These are phyloP conservation scores for Microthlaspi erraticum DNA, from an alignment of 345 rosid species.

Conservation along the genomic window DNA sequence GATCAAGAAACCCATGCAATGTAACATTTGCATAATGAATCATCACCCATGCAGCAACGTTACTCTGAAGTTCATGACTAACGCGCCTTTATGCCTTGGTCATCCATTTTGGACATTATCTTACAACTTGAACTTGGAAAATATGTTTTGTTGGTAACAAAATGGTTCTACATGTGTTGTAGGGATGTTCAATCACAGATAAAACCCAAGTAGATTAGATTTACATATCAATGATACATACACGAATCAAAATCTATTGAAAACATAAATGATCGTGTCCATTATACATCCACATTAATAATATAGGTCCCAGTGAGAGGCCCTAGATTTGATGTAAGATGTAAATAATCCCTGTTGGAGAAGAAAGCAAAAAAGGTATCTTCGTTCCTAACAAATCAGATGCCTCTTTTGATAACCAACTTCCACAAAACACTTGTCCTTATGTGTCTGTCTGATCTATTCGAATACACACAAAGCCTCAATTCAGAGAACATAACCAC, in stretches of 20 bases:
- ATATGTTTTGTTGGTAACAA: too few relatives aligned
- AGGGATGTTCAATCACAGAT: too few relatives aligned
- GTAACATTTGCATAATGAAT: background rate
- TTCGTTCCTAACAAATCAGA: slow-evolving; percentile 11
- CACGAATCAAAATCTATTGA: background rate
- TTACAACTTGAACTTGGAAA: too few relatives aligned
- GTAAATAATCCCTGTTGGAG: background rate
- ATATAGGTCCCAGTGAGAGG: background rate
- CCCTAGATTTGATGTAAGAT: slow-evolving; percentile 10
- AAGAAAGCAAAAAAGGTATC: background rate
- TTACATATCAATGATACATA: background rate
- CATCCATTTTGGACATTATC: too few relatives aligned
- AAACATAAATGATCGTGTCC: background rate
- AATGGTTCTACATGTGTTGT: too few relatives aligned
- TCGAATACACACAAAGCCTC: background rate
- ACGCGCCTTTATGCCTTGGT: too few relatives aligned
- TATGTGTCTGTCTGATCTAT: background rate
- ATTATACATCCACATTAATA: slow-evolving; percentile 4
- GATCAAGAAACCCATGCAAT: background rate
- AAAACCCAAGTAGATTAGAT: too few relatives aligned
- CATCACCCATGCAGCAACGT: background rate
- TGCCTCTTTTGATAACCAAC: slow-evolving; percentile 27
- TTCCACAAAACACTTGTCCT: background rate
- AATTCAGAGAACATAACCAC: slow-evolving; percentile 2
- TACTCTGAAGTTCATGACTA: too few relatives aligned